These are phyloP conservation scores for Drosera spatulata DNA, from an alignment of 179 eudicot species.

Conservation along the genomic window DNA sequence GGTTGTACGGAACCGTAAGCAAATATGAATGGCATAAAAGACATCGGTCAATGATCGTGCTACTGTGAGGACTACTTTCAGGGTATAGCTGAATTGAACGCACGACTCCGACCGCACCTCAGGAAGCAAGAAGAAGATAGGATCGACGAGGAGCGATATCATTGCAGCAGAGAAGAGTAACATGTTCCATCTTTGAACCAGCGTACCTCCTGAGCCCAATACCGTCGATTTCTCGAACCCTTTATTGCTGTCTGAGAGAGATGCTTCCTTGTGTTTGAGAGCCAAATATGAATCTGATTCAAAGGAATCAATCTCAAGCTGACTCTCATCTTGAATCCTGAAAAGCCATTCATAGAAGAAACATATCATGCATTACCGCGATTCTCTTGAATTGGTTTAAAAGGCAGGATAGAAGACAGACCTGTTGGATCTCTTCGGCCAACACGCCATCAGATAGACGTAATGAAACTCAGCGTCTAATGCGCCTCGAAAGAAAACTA, in stretches of 20 bases:
- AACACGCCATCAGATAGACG: background rate
- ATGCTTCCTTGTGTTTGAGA: background rate
- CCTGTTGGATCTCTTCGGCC: conserved; percentile 10
- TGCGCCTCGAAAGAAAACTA: no score
- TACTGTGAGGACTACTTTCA: conserved; percentile 35
- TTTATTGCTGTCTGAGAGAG: background rate
- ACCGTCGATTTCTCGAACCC: background rate
- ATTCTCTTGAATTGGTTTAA: background rate
- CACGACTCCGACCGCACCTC: conserved; percentile 23
- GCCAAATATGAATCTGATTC: background rate
- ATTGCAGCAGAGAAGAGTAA: conserved; percentile 11
- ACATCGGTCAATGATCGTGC: conserved; percentile 40
- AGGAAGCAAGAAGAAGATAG: conserved; percentile 49
- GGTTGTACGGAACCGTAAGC: conserved; percentile 50
- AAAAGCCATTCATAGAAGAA: background rate
- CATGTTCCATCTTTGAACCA: conserved; percentile 14
- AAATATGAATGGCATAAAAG: conserved; percentile 46
- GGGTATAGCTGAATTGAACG: conserved; percentile 26
- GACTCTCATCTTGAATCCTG: conserved; percentile 6
- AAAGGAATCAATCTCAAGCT: background rate
- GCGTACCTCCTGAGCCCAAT: conserved; percentile 13
- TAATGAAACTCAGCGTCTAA: background rate
- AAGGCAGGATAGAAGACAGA: background rate
- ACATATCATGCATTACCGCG: background rate
- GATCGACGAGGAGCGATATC: conserved; percentile 17